Base-by-base conservation (phyloP, 2,329 filamentous ascomycete genomes). In the Fusarium albidum region DNA sequence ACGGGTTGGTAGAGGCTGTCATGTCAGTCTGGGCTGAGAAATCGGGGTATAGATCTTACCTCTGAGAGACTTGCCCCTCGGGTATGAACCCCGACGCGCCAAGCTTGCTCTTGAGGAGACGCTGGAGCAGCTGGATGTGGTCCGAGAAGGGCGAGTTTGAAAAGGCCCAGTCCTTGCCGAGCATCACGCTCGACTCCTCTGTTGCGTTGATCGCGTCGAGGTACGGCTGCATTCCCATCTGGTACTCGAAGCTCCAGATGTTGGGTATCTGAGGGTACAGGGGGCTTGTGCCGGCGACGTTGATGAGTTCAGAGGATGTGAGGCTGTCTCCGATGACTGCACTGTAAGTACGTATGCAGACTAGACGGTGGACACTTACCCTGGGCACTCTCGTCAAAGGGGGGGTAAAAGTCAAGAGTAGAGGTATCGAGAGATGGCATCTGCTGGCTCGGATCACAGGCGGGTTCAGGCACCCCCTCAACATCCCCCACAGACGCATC, bases 61-160 rank as follows among this genome's bases (percentile, higher is more conserved):
- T 67, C n/a, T 57, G 59, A 0, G 61, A 50, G 21, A 51, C 44
- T 18, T 58, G 49, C 2, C 51, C 43, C 3, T 54, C 49, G 4
- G 64, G 55, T 5, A 52, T 39, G 8, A 63, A 51, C 0, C 59
- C 63, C 9, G 61, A 54, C 2, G 41, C 56, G 0, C 56, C 55
- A 0, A 71, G 33, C 18, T 71, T 71, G 7, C 44, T 52, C 25
- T 66, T 67, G 0, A 71, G 12, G 3, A 71, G 57, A 1, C 57
- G 48, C 7, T 69, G 66, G 0, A 71, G 59, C 0, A 71, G 15
- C 3, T 66, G 53, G 2, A 71, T 71, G 1, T 71, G 69, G 12
- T 71, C 69, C 0, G 69, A 71, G 35, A 71, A 71, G 0, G 69
- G 68, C 0, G 69, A 71, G 10, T 71, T 71, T 0, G 67, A 68